These are phyloP conservation scores for Solanum verrucosum DNA, from an alignment of 257 asterid genomes.

Conservation along the genomic window DNA sequence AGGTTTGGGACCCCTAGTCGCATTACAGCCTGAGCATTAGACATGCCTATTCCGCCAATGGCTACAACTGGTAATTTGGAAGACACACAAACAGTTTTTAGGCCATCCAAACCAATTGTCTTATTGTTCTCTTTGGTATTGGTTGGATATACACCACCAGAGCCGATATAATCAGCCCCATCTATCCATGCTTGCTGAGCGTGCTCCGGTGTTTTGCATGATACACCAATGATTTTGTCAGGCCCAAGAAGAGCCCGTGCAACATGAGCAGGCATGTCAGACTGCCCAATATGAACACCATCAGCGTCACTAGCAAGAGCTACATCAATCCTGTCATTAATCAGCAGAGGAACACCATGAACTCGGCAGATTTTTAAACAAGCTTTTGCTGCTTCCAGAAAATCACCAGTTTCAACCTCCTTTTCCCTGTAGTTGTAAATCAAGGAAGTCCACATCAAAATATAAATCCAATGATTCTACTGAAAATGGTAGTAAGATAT, in stretches of 20 bases:
- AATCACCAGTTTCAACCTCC: constrained; percentile 65
- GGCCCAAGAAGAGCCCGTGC: constrained; percentile 85
- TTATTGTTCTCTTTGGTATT: constrained; percentile 69
- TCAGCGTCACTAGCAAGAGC: constrained; percentile 92
- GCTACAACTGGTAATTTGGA: constrained; percentile 92
- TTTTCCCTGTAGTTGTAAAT: constrained; percentile 50
- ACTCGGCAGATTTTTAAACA: constrained; percentile 53
- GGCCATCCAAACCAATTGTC: constrained; percentile 69
- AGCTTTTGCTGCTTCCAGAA: constrained; percentile 73
- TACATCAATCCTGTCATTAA: constrained; percentile 78
- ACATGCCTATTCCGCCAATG: constrained; percentile 74
- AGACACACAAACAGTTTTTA: constrained; percentile 45
- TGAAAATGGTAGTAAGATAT: background rate
- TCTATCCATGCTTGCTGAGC: constrained; percentile 69
- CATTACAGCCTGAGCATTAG: constrained; percentile 58
- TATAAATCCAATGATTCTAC: background rate
- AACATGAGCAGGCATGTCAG: constrained; percentile 72
- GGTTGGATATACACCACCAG: constrained; percentile 88
- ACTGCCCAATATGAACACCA: constrained; percentile 89
- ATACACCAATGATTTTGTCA: constrained; percentile 74
- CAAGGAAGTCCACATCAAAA: background rate
- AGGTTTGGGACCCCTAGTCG: constrained; percentile 44
- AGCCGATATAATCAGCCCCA: constrained; percentile 94
- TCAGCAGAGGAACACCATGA: constrained; percentile 58
- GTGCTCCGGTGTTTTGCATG: constrained; percentile 84